These are phyloP conservation scores for Tanacetum coccineum DNA, from an alignment of 129 eudicot species.

Conservation along the genomic window DNA sequence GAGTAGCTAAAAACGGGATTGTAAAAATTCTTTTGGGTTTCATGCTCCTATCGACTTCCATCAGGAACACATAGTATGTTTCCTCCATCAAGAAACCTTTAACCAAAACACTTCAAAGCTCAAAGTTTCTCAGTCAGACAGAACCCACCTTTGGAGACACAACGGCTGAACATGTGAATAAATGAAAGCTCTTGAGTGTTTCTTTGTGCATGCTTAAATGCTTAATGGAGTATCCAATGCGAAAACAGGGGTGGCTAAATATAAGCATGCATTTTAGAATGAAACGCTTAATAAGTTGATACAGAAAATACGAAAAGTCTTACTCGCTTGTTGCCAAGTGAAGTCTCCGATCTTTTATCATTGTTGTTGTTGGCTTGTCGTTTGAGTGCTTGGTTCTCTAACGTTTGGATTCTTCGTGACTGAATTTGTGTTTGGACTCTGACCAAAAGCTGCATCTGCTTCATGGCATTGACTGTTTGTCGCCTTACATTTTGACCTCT, in stretches of 20 bases:
- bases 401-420: conserved; percentile 68
- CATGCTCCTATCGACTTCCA: background rate
- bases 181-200: conserved; percentile 9
- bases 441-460: conserved; percentile 80
- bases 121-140: no score
- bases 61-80: background rate
- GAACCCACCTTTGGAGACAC: no score
- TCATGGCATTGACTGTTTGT: conserved; percentile 82
- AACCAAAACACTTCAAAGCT: background rate
- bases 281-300: background rate
- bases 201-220: background rate
- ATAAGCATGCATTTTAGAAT: background rate
- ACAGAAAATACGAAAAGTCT: background rate
- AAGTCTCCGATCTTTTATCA: conserved; percentile 44
- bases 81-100: background rate
- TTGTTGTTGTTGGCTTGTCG: conserved; percentile 44
- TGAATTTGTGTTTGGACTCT: conserved; percentile 87
- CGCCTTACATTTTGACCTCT: conserved; percentile 67
- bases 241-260: background rate
- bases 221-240: background rate
- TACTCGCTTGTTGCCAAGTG: conserved; percentile 40
- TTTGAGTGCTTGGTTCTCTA: conserved; percentile 62
- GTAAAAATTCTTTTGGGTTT: background rate
- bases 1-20: background rate
- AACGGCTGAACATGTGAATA: background rate